Conservation (phyloP, 108 stramenopile species). For the Cyclostephanos invisitatus region DNA sequence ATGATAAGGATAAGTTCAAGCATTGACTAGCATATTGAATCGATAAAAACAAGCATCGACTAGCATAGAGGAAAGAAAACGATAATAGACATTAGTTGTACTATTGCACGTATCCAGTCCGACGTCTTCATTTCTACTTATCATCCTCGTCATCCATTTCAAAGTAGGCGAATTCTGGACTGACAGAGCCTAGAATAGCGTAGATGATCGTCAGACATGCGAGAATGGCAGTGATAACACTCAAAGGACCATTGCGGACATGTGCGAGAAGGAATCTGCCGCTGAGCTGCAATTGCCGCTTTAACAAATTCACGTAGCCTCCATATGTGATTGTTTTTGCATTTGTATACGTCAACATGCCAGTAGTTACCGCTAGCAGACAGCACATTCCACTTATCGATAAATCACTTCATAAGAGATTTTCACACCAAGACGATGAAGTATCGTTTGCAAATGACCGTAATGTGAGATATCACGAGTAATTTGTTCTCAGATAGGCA, state of each 20-base stretch:
- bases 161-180: slow-evolving; percentile 41
- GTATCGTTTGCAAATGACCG: background rate
- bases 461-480: too few relatives aligned
- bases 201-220: slow-evolving; percentile 27
- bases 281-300: slow-evolving; percentile 30
- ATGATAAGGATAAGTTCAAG: slow-evolving; percentile 10
- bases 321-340: slow-evolving; percentile 45
- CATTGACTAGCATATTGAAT: background rate
- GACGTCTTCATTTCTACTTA: background rate
- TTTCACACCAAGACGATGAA: background rate
- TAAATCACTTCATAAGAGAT: slow-evolving; percentile 10
- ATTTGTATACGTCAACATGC: slow-evolving; percentile 42
- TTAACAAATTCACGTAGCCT: slow-evolving; percentile 36
- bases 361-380: slow-evolving; percentile 34
- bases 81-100: background rate
- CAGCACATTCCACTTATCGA: slow-evolving; percentile 51
- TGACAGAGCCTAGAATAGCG: slow-evolving; percentile 33
- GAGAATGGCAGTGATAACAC: slow-evolving; percentile 36
- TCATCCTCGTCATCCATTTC: slow-evolving; percentile 27
- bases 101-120: background rate
- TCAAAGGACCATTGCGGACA: slow-evolving; percentile 31
- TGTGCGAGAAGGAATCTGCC: slow-evolving; percentile 23
- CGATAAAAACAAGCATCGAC: background rate
- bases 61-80: background rate
- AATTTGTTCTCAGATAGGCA: background rate